These are phyloP conservation scores for Fusarium coicis DNA, from an alignment of 2,329 filamentous ascomycete species.

Conservation along the genomic window DNA sequence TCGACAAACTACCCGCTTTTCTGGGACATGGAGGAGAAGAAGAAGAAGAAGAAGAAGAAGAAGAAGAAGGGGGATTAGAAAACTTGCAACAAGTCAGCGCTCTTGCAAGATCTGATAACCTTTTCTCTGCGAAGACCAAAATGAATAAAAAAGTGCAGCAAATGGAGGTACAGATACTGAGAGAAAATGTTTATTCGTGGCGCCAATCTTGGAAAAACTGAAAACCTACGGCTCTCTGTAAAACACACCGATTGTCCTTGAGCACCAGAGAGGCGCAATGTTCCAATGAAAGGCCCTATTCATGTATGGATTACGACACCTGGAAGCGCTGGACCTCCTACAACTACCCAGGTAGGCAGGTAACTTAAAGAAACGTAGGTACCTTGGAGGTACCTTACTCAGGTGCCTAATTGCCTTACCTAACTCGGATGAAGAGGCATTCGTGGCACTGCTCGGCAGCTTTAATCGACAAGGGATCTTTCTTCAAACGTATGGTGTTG, in stretches of 20 bases:
- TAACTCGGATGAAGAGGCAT: no score
- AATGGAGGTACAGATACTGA: not conserved
- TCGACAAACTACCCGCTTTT: not conserved
- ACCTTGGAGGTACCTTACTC: no score
- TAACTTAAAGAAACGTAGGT: no score
- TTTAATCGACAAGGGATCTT: no score
- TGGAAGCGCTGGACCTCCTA: not conserved
- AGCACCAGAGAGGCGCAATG: not conserved
- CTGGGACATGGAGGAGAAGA: not conserved
- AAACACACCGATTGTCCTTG: not conserved
- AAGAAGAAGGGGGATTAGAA: not conserved
- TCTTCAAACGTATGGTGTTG: no score
- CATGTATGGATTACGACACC: not conserved
- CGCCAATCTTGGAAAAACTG: not conserved
- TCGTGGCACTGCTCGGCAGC: no score
- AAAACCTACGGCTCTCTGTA: not conserved
- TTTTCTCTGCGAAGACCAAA: not conserved
- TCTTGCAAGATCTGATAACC: not conserved
- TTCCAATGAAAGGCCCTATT: not conserved
- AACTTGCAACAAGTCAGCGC: not conserved
- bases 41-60: not conserved
- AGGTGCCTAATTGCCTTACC: no score
- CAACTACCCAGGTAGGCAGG: no score
- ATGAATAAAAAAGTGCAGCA: not conserved
- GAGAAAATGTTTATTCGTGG: not conserved